Percentiles rank a stretch among this genome's conserved stretches.
phyloP scores from a whole-genome alignment of 805 yeast genomes.

The Pichia occidentalis region DNA sequence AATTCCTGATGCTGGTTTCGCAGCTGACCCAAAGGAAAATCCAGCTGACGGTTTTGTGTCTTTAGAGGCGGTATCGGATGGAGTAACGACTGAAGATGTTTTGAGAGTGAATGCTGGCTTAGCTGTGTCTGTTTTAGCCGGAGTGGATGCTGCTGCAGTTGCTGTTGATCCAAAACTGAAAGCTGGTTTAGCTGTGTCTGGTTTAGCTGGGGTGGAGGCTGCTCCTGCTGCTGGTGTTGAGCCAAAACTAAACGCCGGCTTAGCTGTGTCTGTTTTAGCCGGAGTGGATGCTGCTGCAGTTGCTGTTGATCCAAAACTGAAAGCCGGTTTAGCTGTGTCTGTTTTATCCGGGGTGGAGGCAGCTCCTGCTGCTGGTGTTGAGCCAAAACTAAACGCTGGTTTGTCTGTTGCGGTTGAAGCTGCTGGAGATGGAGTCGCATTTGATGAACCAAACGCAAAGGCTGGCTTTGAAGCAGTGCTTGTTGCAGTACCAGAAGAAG shows the following conservation, averaged over 20 bases:
- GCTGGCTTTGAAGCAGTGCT: no score
- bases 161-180: slow-evolving; percentile 8
- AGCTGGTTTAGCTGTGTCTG: slow-evolving; percentile 9
- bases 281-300: slow-evolving; percentile 3
- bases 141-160: slow-evolving; percentile 14
- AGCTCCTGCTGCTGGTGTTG: slow-evolving; percentile 3
- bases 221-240: slow-evolving; percentile 5
- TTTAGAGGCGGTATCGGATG: no score
- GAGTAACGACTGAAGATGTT: no score
- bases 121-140: slow-evolving; percentile 9
- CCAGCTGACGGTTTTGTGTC: no score
- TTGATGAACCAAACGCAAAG: not conserved
- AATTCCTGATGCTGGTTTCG: slow-evolving; percentile 11
- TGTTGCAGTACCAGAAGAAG: no score
- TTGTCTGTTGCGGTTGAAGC: slow-evolving; percentile 4
- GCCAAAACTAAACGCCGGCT: slow-evolving; percentile 10
- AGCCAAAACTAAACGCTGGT: slow-evolving; percentile 15
- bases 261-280: slow-evolving; percentile 6
- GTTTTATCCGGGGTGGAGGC: slow-evolving; percentile 10
- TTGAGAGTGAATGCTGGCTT: slow-evolving; percentile 18
- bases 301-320: slow-evolving; percentile 8
- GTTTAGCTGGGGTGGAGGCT: slow-evolving; percentile 3
- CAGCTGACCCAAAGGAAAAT: slow-evolving; percentile 15
- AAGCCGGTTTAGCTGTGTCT: slow-evolving; percentile 12
- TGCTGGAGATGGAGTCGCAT: slow-evolving; percentile 4